Evolutionary conservation across 2,329 filamentous ascomycete species (phyloP), one percentile per base, ranked within the genome.

Genomic region (Helotiales sp.): DNA sequence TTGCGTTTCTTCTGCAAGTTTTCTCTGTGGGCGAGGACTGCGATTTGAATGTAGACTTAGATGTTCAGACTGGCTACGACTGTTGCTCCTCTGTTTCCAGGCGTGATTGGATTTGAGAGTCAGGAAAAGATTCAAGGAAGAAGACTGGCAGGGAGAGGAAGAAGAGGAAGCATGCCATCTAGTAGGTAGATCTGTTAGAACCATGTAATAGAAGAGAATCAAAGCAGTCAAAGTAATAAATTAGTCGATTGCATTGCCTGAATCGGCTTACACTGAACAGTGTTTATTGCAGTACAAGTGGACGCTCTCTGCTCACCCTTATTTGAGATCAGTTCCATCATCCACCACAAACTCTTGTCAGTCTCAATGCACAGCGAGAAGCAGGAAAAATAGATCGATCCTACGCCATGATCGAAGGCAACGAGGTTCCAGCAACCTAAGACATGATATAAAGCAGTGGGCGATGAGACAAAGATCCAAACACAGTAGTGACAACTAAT

Each of bases 101-200:
- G 61, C 1, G 64, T 70, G 17, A 70, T 66, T 69, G n/a, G n/a
- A n/a, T n/a, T n/a, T n/a, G n/a, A n/a, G n/a, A n/a, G n/a, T n/a
- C n/a, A n/a, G n/a, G n/a, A n/a, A n/a, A n/a, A n/a, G n/a, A n/a
- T n/a, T n/a, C n/a, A 63, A 26, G 11, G 6, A 22, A 22, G 2
- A 59, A 81, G 75, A 0, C 80, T 47, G 88, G 6, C 81, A 80
- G 4, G 84, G 77, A n/a, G n/a, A n/a, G n/a, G n/a, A n/a, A n/a
- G 70, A 83, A 83, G 0, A 86, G 61, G 13, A 84, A 89, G 0
- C 88, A 60, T 89, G 91, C 57, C 68, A 61, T 79, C 71, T 0
- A 88, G 88, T 0, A 84, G 86, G 64, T 91, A 87, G 0, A 88
- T 81, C 73, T 89, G 86, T 78, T 88, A 85, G 88, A 88, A 91